A percentile compares a stretch with the other conserved stretches of the same genome.
phyloP scores from a whole-genome alignment of 2,329 filamentous ascomycete species.

The Fusarium sacchari region DNA sequence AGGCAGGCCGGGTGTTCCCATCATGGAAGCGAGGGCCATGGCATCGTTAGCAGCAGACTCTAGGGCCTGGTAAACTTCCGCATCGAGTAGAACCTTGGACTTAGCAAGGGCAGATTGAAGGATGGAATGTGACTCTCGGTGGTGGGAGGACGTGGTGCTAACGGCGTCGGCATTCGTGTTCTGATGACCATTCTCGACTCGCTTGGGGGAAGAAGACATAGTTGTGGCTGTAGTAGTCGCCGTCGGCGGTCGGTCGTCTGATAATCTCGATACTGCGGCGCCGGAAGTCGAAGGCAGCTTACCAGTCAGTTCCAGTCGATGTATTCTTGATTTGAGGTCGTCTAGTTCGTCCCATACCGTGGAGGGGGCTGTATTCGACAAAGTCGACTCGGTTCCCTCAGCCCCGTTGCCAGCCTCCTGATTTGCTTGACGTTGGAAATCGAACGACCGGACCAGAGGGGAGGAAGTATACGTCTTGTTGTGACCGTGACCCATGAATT shows the following conservation, averaged over 20 bases:
- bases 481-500: constrained; percentile 45
- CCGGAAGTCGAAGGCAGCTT: constrained; percentile 86
- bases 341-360: constrained; percentile 98
- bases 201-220: constrained; percentile 88
- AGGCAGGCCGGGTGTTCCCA: constrained; percentile 76
- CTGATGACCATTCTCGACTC: constrained; percentile 49
- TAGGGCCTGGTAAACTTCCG: constrained; percentile 80
- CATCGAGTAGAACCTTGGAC: constrained; percentile 74
- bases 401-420: constrained; percentile 52
- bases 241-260: constrained; percentile 85
- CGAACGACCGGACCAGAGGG: constrained; percentile 61
- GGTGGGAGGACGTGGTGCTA: constrained; percentile 54
- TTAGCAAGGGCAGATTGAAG: constrained; percentile 84
- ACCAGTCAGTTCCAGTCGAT: constrained; percentile 87
- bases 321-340: constrained; percentile 92
- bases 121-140: constrained; percentile 75
- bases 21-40: constrained; percentile 78
- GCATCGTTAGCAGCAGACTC: constrained; percentile 87
- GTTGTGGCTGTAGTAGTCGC: constrained; percentile 93
- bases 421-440: constrained; percentile 45
- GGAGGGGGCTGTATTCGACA: constrained; percentile 87
- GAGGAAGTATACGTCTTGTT: constrained; percentile 65
- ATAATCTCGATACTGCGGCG: constrained; percentile 77
- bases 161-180: constrained; percentile 48
- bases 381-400: constrained; percentile 85